phyloP scores from a whole-genome alignment of 371 early-diverging fungal genomes.

The Rhizopus sp. region DNA sequence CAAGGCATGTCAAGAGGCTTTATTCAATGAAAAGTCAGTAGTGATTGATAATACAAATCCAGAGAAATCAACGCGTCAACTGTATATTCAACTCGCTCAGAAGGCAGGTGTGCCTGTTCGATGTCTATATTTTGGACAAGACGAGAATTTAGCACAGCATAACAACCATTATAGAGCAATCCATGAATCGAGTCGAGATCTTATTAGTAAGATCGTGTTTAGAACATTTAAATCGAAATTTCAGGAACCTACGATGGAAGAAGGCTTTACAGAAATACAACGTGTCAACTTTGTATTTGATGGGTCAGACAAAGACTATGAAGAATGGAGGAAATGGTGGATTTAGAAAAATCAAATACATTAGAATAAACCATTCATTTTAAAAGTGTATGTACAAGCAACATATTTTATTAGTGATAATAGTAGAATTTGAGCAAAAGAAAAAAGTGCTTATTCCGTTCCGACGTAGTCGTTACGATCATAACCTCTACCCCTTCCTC shows the following conservation, averaged over 20 bases:
- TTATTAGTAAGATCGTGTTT: constrained; percentile 62
- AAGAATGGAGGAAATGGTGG: constrained; percentile 54
- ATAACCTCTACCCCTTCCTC: constrained; percentile 15
- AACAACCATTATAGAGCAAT: constrained; percentile 73
- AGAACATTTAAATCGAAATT: constrained; percentile 48
- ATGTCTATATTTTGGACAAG: constrained; percentile 68
- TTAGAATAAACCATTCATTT: not conserved
- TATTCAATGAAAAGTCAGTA: constrained; percentile 56
- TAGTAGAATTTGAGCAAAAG: not conserved
- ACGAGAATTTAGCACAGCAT: constrained; percentile 71
- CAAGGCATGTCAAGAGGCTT: constrained; percentile 48
- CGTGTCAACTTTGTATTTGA: constrained; percentile 67
- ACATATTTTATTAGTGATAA: constrained; percentile 1
- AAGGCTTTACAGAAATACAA: constrained; percentile 70
- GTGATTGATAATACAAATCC: constrained; percentile 89
- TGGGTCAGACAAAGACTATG: constrained; percentile 37
- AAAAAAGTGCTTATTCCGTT: not conserved
- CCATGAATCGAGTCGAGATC: constrained; percentile 26
- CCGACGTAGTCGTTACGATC: not conserved
- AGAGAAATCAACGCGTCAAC: constrained; percentile 55
- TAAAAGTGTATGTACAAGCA: not conserved
- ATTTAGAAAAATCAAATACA: constrained; percentile 18
- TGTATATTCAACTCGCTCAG: constrained; percentile 69
- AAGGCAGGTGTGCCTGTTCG: constrained; percentile 57
- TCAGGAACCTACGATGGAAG: constrained; percentile 53